Conservation (phyloP, 345 rosid species). For the Barbarea vulgaris region DNA sequence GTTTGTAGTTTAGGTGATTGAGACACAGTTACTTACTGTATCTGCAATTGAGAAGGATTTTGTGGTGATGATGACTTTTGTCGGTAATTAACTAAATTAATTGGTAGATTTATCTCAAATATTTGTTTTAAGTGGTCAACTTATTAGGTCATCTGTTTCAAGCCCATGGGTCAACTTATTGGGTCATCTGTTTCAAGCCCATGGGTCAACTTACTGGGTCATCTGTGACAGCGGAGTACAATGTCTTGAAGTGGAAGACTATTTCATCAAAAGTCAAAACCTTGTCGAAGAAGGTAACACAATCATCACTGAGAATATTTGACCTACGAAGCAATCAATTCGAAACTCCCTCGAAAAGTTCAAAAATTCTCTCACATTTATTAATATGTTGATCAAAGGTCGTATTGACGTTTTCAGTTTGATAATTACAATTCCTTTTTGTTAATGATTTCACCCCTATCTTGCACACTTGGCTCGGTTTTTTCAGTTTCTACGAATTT, state of each 20-base stretch:
- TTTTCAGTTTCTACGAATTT: slow-evolving; percentile 8
- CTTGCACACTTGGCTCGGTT: slow-evolving; percentile 10
- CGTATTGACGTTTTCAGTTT: slow-evolving; percentile 2
- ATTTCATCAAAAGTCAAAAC: slow-evolving; percentile 27
- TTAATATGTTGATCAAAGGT: slow-evolving; percentile 25
- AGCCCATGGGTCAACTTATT: slow-evolving; percentile 9
- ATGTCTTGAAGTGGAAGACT: not conserved
- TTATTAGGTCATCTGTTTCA: not conserved
- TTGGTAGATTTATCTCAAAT: not conserved
- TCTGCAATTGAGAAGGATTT: not conserved
- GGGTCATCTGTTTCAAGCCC: not conserved
- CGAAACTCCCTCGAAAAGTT: slow-evolving; percentile 14
- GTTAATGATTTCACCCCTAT: not conserved
- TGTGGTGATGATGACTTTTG: not conserved
- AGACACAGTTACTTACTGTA: not conserved
- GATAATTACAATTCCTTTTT: not conserved
- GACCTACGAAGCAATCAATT: slow-evolving; percentile 22
- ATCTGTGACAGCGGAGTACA: not conserved
- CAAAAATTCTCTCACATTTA: not conserved
- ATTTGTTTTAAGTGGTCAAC: not conserved
- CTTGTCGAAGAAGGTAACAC: slow-evolving; percentile 12
- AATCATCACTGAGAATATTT: not conserved
- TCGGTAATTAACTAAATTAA: not conserved
- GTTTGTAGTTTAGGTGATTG: not conserved
- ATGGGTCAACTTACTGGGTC: not conserved